Base-by-base conservation (phyloP, 1,139 yeast genomes). In the Geotrichum klebahnii region DNA sequence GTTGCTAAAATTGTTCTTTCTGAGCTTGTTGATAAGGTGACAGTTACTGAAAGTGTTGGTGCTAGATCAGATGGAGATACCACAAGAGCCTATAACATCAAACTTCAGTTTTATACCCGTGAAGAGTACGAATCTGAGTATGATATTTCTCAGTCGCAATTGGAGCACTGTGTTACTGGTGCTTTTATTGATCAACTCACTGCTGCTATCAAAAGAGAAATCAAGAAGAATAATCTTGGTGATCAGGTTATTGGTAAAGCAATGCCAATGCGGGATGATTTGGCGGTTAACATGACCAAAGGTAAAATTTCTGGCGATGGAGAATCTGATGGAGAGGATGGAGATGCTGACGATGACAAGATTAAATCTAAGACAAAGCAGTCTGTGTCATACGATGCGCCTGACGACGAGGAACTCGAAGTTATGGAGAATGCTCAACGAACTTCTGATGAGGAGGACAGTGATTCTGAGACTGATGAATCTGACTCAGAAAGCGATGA, bases 341-440 rank as follows among this genome's bases (percentile, higher is more conserved):
- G 75, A 44, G 89, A 82, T 61, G 86, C 82, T 48, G 85, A 82
- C 58, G 88, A 83, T 56, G 88, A 81, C 54, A 79, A 75, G 61
- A 70, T 74, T 56, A 77, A 75, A 61, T 71, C 77, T 53, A 81
- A 80, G 60, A 75, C 80, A 33, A 88, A 88, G 65, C 95, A 89
- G 70, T 82, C 95, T 23, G 95, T 88, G 38, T 86, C 96, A 0
- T 90, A 89, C 62, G 97, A 88, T 59, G 96, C 82, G 17, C 96
- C 96, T 26, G 97, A 89, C 69, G 97, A 87, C 55, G 97, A 87
- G 44, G 96, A 88, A 66, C 72, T 85, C 53, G 96, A 86, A 67
- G 83, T 85, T 41, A 85, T 86, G 90, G 82, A 82, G 67, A 78
- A 78, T 63, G 95, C 90, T 40, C 60, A 57, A 41, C 53, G 57